Evolutionary conservation across 2,329 filamentous ascomycete species (phyloP).

Genomic region (Scorias spongiosa): DNA sequence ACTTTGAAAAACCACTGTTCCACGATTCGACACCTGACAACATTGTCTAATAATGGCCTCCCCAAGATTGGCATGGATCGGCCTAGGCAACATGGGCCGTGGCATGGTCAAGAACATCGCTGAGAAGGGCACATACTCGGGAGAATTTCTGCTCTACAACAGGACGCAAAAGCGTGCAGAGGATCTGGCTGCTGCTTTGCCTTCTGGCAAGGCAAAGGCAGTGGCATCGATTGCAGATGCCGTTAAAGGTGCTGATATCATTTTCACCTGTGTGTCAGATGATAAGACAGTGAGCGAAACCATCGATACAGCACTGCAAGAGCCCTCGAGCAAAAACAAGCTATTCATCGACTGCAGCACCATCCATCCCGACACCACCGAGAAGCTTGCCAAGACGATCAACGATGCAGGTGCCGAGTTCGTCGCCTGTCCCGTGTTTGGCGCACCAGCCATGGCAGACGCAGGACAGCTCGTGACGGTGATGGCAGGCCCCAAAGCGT

Average conservation of each 20-base stretch:
- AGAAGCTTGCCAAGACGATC: conserved; percentile 45
- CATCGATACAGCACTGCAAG: conserved; percentile 41
- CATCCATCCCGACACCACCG: conserved; percentile 67
- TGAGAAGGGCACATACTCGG: conserved; percentile 55
- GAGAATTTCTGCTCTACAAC: conserved; percentile 67
- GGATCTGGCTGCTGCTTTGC: conserved; percentile 47
- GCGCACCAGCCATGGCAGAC: conserved; percentile 55
- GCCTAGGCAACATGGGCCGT: conserved; percentile 76
- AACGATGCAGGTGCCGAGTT: conserved; percentile 51
- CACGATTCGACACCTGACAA: neutral
- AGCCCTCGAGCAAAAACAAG: conserved; percentile 53
- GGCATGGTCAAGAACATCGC: conserved; percentile 76
- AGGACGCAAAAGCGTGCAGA: conserved; percentile 52
- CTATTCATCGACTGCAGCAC: conserved; percentile 80
- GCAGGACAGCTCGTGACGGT: conserved; percentile 57
- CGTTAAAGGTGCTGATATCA: conserved; percentile 54
- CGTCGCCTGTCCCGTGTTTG: conserved; percentile 61
- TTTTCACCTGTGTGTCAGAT: conserved; percentile 70
- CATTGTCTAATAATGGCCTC: neutral
- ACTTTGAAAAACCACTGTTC: no score
- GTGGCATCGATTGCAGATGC: conserved; percentile 50
- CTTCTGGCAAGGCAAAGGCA: conserved; percentile 46
- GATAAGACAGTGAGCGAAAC: conserved; percentile 56
- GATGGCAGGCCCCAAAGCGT: conserved; percentile 46
- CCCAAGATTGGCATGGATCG: conserved; percentile 54